Percentiles rank a stretch among this genome's conserved stretches.
Evolutionary conservation across 371 early-diverging fungal species (phyloP).

Genomic region (Saksenaea vasiformis): DNA sequence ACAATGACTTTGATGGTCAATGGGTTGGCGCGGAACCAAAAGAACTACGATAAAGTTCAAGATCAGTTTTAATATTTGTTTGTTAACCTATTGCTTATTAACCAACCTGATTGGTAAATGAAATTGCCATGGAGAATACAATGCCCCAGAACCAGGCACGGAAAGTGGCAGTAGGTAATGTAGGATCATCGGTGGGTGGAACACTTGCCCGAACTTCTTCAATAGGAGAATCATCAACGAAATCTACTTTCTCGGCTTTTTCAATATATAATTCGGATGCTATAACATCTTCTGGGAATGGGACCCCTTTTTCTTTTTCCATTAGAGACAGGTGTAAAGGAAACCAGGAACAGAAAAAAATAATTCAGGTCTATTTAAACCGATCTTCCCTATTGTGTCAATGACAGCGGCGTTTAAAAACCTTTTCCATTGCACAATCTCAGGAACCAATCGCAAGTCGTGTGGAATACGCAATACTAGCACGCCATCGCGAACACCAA

Average conservation of each 20-base stretch:
- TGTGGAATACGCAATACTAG: background rate
- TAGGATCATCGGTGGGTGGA: slow-evolving; percentile 64
- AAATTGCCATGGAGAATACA: slow-evolving; percentile 60
- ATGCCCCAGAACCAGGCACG: slow-evolving; percentile 76
- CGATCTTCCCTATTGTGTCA: background rate
- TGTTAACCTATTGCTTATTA: background rate
- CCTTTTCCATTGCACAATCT: background rate
- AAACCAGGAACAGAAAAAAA: background rate
- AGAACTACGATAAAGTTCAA: slow-evolving; percentile 36
- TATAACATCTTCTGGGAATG: background rate
- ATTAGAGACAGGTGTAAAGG: background rate
- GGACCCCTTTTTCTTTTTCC: background rate
- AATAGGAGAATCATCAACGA: slow-evolving; percentile 66
- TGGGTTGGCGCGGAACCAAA: slow-evolving; percentile 75
- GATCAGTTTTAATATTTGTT: background rate
- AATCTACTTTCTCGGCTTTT: slow-evolving; percentile 13
- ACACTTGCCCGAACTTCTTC: slow-evolving; percentile 71
- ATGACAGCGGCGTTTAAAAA: background rate
- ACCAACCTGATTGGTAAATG: slow-evolving; percentile 67
- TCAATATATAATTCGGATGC: background rate
- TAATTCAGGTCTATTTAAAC: slow-evolving; percentile 1
- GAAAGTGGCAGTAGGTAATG: slow-evolving; percentile 74
- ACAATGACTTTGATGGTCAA: slow-evolving; percentile 64
- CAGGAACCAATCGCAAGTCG: background rate
- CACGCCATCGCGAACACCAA: slow-evolving; percentile 1